Percentiles rank a stretch among this genome's conserved stretches.
Conservation (phyloP, 129 eudicot genomes). For the Deinandra increscens region DNA sequence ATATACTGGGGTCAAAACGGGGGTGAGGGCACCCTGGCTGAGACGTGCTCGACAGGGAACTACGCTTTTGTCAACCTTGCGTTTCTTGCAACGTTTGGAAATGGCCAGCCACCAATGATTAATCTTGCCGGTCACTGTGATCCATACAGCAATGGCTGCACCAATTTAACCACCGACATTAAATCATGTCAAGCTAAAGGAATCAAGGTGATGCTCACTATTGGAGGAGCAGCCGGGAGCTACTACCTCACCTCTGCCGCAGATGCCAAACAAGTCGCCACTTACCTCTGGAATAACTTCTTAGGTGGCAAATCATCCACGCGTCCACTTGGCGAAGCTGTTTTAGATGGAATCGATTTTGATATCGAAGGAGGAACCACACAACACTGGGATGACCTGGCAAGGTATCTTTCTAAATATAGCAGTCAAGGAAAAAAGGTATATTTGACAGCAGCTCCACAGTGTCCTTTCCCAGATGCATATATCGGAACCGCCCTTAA, state of each 20-base stretch:
- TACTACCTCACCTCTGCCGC: conserved; percentile 31
- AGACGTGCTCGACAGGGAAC: conserved; percentile 36
- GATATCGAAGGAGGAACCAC: conserved; percentile 38
- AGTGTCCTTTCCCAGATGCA: conserved; percentile 43
- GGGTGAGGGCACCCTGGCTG: conserved; percentile 37
- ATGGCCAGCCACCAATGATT: conserved; percentile 30
- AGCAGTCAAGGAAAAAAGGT: conserved; percentile 28
- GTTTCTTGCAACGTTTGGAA: conserved; percentile 34
- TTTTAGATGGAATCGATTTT: conserved; percentile 42
- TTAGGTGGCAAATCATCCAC: conserved; percentile 33
- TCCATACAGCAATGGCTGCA: conserved; percentile 34
- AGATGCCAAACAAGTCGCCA: conserved; percentile 39
- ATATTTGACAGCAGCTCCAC: conserved; percentile 40
- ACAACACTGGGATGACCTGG: conserved; percentile 37
- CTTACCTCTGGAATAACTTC: conserved; percentile 41
- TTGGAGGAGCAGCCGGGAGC: conserved; percentile 38
- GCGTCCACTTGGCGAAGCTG: conserved; percentile 37
- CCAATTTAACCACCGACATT: conserved; percentile 25
- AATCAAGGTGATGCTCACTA: conserved; percentile 34
- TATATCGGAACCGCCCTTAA: conserved; percentile 35
- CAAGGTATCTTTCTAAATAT: conserved; percentile 26
- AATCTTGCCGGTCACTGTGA: conserved; percentile 45
- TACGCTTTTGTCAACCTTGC: conserved; percentile 36
- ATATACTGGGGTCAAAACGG: conserved; percentile 52
- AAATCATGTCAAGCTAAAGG: conserved; percentile 32